Conservation (phyloP, 352 stramenopile species). For the Phytopythium chamaehyphon region DNA sequence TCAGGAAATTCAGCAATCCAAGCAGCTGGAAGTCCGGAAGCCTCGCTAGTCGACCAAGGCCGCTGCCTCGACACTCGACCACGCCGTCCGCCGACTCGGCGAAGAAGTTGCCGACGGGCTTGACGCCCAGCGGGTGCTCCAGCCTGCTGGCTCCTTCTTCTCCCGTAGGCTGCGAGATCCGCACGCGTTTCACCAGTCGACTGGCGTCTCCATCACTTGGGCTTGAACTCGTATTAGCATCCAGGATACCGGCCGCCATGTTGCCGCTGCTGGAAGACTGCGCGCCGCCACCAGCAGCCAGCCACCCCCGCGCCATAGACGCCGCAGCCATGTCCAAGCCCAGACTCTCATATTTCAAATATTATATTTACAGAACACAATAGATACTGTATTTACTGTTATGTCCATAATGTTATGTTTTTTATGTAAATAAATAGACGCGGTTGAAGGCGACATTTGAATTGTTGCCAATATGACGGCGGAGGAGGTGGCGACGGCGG, state of each 20-base stretch:
- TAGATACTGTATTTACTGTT: background rate
- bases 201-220: too few species aligned
- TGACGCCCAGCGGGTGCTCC: slow-evolving; percentile 74
- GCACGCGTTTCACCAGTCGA: slow-evolving; percentile 26
- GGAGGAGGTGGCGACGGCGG: slow-evolving; percentile 10
- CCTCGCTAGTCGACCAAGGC: slow-evolving; percentile 47
- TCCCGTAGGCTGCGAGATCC: slow-evolving; percentile 14
- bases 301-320: slow-evolving; percentile 1
- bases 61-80: slow-evolving; percentile 45
- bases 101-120: slow-evolving; percentile 80
- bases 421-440: background rate
- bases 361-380: background rate
- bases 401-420: too few species aligned
- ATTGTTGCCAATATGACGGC: background rate
- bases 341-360: background rate
- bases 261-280: slow-evolving; percentile 5
- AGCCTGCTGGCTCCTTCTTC: slow-evolving; percentile 27
- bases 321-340: background rate
- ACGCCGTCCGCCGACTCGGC: slow-evolving; percentile 61
- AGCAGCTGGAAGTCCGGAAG: slow-evolving; percentile 69
- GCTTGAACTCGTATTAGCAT: too few species aligned
- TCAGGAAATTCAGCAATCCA: slow-evolving; percentile 52
- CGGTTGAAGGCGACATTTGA: background rate
- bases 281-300: background rate
- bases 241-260: too few species aligned